Evolutionary conservation across 441 rosid species (phyloP).

Genomic region (Flueggea neowawraea): DNA sequence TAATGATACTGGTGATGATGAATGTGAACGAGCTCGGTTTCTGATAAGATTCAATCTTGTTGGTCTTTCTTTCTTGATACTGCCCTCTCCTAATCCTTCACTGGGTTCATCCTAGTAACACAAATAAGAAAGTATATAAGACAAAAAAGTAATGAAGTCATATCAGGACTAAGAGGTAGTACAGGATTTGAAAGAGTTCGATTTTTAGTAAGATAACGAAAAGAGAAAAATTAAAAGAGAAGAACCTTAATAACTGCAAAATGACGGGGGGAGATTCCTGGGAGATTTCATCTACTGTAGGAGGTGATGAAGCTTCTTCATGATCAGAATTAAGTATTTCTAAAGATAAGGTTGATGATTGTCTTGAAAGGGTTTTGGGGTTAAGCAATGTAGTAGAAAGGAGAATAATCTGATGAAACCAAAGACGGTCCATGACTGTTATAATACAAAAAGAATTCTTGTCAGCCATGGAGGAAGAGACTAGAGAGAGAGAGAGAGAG

Average conservation of each 20-base stretch:
- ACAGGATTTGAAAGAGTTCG: too few species aligned
- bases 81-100: neutral
- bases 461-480: slow-evolving; percentile 23
- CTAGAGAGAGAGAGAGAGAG: neutral
- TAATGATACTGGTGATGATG: slow-evolving; percentile 29
- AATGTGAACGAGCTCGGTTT: slow-evolving; percentile 26
- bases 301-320: too few species aligned
- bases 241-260: too few species aligned
- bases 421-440: slow-evolving; percentile 50
- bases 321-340: too few species aligned
- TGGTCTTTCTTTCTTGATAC: slow-evolving; percentile 18
- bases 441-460: slow-evolving; percentile 23
- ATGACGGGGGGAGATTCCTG: too few species aligned
- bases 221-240: too few species aligned
- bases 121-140: too few species aligned
- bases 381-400: slow-evolving; percentile 14
- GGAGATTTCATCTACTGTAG: too few species aligned
- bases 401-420: slow-evolving; percentile 47
- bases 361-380: slow-evolving; percentile 13
- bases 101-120: neutral
- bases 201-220: too few species aligned
- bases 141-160: too few species aligned
- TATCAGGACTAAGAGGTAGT: too few species aligned
- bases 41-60: slow-evolving; percentile 18
- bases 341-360: too few species aligned